Conservation (phyloP, 441 rosid genomes). For the Bruguiera hainesii region DNA sequence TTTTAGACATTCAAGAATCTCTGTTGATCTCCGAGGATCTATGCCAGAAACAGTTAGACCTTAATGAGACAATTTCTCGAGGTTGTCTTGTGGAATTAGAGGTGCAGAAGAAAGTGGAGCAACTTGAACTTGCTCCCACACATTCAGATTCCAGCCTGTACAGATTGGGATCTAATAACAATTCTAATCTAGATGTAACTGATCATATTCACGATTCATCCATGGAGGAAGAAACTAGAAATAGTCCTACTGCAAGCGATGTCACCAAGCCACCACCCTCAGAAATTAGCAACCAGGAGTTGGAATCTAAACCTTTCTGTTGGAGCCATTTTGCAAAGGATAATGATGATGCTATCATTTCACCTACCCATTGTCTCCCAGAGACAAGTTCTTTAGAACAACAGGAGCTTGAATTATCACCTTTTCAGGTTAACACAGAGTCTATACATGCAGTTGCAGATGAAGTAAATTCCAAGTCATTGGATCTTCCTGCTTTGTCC, state of each 20-base stretch:
- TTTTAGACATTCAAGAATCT: constrained; percentile 25
- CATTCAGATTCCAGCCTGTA: constrained; percentile 24
- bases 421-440: neutral
- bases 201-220: constrained; percentile 21
- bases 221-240: constrained; percentile 17
- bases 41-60: constrained; percentile 32
- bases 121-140: constrained; percentile 33
- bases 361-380: neutral
- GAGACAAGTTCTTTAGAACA: neutral
- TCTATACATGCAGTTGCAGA: neutral
- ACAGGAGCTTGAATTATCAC: neutral
- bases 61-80: constrained; percentile 26
- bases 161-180: constrained; percentile 18
- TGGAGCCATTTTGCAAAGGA: constrained; percentile 24
- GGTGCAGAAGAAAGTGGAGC: constrained; percentile 28
- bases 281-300: constrained; percentile 27
- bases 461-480: neutral
- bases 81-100: constrained; percentile 31
- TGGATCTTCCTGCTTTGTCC: constrained; percentile 1
- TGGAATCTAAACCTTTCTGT: constrained; percentile 28
- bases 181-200: constrained; percentile 19
- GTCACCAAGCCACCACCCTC: constrained; percentile 21
- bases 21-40: constrained; percentile 25
- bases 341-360: constrained; percentile 21
- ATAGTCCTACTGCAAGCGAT: constrained; percentile 12